Conservation (phyloP, 768 basidiomycete genomes). For the Auricularia sp. region DNA sequence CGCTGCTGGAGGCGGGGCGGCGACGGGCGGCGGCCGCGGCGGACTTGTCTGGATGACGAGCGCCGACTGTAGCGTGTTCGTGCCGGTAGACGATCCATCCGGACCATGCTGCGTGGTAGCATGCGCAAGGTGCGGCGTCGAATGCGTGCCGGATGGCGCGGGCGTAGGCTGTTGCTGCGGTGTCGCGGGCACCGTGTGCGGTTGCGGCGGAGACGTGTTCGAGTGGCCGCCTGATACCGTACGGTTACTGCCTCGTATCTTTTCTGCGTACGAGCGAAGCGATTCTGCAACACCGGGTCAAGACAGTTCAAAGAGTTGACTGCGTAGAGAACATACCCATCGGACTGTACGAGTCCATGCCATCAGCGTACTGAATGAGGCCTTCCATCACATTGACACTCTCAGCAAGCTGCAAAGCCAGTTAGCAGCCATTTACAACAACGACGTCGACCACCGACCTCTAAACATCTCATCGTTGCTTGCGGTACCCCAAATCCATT, state of each 20-base stretch:
- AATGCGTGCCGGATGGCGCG: neutral
- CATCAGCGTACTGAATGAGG: neutral
- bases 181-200: neutral
- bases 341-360: neutral
- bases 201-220: neutral
- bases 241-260: conserved; percentile 23
- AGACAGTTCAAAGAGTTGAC: neutral
- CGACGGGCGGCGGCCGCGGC: neutral
- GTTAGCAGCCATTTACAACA: neutral
- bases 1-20: neutral
- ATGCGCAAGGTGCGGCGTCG: neutral
- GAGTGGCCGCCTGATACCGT: conserved; percentile 2
- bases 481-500: conserved; percentile 85
- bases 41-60: neutral
- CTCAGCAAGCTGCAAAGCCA: conserved; percentile 6
- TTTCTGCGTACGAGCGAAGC: conserved; percentile 29
- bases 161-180: neutral
- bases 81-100: neutral
- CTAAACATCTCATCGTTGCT: conserved; percentile 80
- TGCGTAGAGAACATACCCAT: neutral
- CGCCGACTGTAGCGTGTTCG: neutral
- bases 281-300: conserved; percentile 25
- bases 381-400: neutral
- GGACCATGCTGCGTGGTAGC: neutral
- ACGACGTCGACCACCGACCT: conserved; percentile 33